A percentile compares a stretch with the other conserved stretches of the same genome.
Conservation (phyloP, 2,329 filamentous ascomycete species). For the Pseudogymnoascus sp. region DNA sequence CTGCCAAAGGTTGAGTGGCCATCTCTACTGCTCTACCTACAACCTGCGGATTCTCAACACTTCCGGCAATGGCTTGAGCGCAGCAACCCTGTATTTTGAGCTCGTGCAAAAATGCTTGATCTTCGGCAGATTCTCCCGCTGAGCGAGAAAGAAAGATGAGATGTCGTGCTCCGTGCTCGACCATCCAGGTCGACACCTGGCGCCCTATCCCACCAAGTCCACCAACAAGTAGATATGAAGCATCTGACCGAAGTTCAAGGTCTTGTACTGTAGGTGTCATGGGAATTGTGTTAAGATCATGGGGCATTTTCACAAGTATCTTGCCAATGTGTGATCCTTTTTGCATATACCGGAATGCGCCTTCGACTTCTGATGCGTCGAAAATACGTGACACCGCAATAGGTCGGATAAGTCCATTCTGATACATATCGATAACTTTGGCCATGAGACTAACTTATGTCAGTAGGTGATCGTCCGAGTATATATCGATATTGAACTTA, state of each 20-base stretch:
- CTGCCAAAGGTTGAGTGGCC: background rate
- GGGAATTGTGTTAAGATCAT: background rate
- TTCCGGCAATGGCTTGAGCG: constrained; percentile 15
- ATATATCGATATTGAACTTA: background rate
- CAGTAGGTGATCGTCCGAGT: background rate
- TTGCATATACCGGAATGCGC: constrained; percentile 16
- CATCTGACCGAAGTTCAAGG: constrained; percentile 14
- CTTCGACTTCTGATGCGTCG: background rate
- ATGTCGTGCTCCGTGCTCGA: background rate
- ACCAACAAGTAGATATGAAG: constrained; percentile 24
- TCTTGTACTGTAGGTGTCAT: background rate
- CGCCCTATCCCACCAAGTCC: constrained; percentile 23
- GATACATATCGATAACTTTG: background rate
- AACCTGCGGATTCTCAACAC: constrained; percentile 12
- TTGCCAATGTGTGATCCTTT: constrained; percentile 16
- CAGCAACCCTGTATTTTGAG: constrained; percentile 16
- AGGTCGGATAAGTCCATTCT: background rate
- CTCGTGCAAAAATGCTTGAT: constrained; percentile 15
- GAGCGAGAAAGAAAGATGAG: constrained; percentile 1
- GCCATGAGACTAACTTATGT: background rate
- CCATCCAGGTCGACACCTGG: background rate
- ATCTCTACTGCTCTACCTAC: constrained; percentile 10
- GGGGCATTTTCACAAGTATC: constrained; percentile 10
- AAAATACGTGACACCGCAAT: background rate
- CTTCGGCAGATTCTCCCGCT: constrained; percentile 28